Conservation (phyloP, 1,139 yeast species). For the Pichia inconspicua region DNA sequence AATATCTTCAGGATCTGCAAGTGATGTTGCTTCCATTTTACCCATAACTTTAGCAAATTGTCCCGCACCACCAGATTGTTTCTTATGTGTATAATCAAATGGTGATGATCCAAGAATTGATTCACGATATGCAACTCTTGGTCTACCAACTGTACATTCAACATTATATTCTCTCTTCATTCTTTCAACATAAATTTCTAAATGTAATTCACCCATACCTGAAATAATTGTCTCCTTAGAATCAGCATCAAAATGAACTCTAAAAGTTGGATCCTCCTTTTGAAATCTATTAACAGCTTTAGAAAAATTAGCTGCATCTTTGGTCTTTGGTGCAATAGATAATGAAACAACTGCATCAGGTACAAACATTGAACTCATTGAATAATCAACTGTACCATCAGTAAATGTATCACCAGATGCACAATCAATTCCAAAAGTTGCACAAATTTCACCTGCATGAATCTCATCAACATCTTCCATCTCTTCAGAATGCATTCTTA, state of each 20-base stretch:
- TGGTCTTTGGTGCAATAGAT: slow-evolving; percentile 80
- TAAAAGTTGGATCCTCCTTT: slow-evolving; percentile 97
- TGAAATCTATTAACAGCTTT: slow-evolving; percentile 97
- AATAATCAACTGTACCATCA: slow-evolving; percentile 66
- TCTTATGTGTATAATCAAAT: slow-evolving; percentile 95
- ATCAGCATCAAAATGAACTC: slow-evolving; percentile 84
- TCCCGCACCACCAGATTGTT: slow-evolving; percentile 99
- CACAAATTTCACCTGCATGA: slow-evolving; percentile 98
- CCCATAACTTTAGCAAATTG: slow-evolving; percentile 98
- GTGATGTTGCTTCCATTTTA: slow-evolving; percentile 42
- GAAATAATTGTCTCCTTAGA: slow-evolving; percentile 93
- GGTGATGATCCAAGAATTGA: slow-evolving; percentile 65
- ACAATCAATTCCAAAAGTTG: slow-evolving; percentile 98
- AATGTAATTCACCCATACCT: slow-evolving; percentile 97
- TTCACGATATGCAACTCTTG: slow-evolving; percentile 97
- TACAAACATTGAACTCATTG: slow-evolving; percentile 97
- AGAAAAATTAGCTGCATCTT: slow-evolving; percentile 84
- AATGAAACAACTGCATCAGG: slow-evolving; percentile 97
- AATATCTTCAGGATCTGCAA: slow-evolving; percentile 43
- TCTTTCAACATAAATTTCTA: slow-evolving; percentile 95
- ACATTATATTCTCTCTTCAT: slow-evolving; percentile 96
- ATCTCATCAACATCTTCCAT: slow-evolving; percentile 97
- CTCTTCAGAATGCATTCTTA: slow-evolving; percentile 97
- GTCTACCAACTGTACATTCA: slow-evolving; percentile 92
- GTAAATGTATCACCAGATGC: slow-evolving; percentile 99